Conservation (phyloP, 495 filamentous ascomycete species). For the Tuber brumale region DNA sequence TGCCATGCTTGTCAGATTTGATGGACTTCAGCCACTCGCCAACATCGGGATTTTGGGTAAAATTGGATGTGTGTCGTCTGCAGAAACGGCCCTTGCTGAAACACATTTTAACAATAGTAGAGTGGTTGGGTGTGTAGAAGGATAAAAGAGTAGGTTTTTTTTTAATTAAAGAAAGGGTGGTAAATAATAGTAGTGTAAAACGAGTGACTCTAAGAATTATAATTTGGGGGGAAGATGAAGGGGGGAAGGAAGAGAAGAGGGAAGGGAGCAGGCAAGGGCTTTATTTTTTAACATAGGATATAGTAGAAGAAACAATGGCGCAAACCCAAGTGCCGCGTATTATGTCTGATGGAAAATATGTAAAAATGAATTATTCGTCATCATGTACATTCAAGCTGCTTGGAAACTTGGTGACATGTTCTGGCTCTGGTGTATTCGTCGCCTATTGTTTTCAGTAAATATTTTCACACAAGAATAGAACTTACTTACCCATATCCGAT, state of each 20-base stretch:
- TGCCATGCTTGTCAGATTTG: neutral
- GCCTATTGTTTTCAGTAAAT: neutral
- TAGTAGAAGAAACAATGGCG: neutral
- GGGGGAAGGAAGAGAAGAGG: neutral
- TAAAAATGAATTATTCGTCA: neutral
- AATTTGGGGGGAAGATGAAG: neutral
- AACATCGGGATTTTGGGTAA: neutral
- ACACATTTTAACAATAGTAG: neutral
- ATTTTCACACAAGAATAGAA: neutral
- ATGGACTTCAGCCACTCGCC: neutral
- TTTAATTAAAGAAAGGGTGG: neutral
- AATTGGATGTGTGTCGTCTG: neutral
- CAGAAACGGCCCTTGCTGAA: neutral
- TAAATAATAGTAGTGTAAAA: neutral
- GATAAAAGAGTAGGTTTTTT: no score
- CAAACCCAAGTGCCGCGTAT: neutral
- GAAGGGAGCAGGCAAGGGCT: neutral
- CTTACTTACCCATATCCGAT: conserved; percentile 64
- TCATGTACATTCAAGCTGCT: neutral
- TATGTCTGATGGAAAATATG: neutral
- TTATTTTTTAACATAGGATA: neutral
- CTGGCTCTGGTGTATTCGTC: conserved; percentile 5
- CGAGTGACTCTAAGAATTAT: neutral
- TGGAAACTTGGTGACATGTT: neutral
- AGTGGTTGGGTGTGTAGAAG: neutral